Evolutionary conservation across 2,329 filamentous ascomycete species (phyloP).

Genomic region (Plectosphaerella sp.): DNA sequence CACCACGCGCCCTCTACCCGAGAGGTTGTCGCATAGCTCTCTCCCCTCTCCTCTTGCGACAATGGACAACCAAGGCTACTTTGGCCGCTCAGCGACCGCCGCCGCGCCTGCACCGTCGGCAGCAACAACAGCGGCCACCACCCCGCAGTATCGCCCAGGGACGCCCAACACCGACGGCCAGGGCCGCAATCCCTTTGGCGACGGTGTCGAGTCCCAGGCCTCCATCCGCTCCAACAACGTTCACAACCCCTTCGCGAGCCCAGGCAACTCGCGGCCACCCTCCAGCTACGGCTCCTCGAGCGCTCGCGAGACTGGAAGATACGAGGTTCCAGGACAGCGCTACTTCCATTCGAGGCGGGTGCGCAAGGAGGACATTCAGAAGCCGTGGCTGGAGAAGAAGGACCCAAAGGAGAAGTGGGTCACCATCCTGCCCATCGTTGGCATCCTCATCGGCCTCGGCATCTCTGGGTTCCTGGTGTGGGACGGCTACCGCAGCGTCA

Average conservation of each 20-base stretch:
- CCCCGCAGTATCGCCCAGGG: conserved; percentile 31
- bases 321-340: conserved; percentile 35
- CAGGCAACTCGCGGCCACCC: conserved; percentile 36
- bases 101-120: conserved; percentile 21
- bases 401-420: conserved; percentile 84
- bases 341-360: conserved; percentile 74
- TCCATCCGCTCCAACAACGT: conserved; percentile 10
- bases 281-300: conserved; percentile 45
- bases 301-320: conserved; percentile 24
- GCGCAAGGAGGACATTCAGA: conserved; percentile 67
- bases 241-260: conserved; percentile 43
- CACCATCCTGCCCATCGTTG: conserved; percentile 71
- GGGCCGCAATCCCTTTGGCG: conserved; percentile 33
- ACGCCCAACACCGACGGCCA: conserved; percentile 34
- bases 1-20: conserved; percentile 4
- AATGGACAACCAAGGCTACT: conserved; percentile 17
- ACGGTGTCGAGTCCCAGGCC: conserved; percentile 30
- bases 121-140: conserved; percentile 30
- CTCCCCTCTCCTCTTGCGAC: too few species aligned
- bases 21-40: too few species aligned
- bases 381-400: conserved; percentile 70
- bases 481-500: conserved; percentile 67
- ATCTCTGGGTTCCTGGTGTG: conserved; percentile 70
- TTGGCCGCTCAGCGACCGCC: conserved; percentile 20
- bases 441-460: conserved; percentile 63